phyloP scores from a whole-genome alignment of 306 rosid species.

The Cicer arietinum region DNA sequence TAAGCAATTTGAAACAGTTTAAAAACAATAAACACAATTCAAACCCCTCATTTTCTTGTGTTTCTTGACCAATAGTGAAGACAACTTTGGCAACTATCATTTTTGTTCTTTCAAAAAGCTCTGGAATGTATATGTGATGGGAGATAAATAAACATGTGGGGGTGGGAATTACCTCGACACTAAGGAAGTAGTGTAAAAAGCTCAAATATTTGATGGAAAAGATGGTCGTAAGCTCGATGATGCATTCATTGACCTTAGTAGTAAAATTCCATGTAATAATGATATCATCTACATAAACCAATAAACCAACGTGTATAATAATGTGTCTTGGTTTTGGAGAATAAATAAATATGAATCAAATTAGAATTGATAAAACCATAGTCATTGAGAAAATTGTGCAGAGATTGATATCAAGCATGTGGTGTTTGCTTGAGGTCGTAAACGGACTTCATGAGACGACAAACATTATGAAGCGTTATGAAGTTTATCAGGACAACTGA shows the following conservation, averaged over 20 bases:
- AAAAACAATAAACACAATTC: too few species aligned
- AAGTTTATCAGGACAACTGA: background rate
- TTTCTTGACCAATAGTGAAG: background rate
- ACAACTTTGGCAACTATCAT: background rate
- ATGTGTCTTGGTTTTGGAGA: background rate
- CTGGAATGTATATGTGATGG: background rate
- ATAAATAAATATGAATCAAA: background rate
- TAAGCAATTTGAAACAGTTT: too few species aligned
- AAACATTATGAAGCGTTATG: background rate
- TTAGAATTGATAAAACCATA: background rate
- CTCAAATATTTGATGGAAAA: background rate
- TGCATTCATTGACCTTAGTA: background rate
- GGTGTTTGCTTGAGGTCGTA: background rate
- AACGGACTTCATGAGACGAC: background rate
- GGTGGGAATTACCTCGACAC: background rate
- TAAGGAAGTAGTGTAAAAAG: background rate
- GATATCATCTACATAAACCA: background rate
- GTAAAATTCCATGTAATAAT: background rate
- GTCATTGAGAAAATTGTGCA: background rate
- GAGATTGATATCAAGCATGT: background rate
- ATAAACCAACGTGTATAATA: background rate
- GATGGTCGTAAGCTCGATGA: background rate
- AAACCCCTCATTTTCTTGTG: too few species aligned
- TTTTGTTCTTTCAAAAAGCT: background rate
- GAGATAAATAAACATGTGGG: background rate